phyloP scores from a whole-genome alignment of 768 basidiomycete species.

The Tricholoma matsutake region DNA sequence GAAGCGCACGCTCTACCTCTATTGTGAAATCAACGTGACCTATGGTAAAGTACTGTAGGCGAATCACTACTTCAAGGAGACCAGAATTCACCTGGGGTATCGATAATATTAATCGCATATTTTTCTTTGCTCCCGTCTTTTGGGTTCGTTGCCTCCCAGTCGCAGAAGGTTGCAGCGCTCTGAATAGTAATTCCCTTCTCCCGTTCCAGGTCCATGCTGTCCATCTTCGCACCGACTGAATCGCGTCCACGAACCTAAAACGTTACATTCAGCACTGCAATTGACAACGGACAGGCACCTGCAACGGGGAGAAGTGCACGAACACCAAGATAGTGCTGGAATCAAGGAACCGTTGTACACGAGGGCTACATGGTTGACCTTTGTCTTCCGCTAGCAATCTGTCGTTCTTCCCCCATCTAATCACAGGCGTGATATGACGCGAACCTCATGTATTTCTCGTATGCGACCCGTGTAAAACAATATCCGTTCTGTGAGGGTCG shows the following conservation, averaged over 20 bases:
- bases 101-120: constrained; percentile 96
- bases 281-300: constrained; percentile 14
- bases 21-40: constrained; percentile 99
- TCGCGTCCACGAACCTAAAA: constrained; percentile 86
- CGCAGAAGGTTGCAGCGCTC: constrained; percentile 97
- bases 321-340: constrained; percentile 7
- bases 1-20: constrained; percentile 94
- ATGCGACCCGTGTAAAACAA: constrained; percentile 96
- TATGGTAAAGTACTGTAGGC: constrained; percentile 25
- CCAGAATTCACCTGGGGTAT: constrained; percentile 76
- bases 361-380: constrained; percentile 1
- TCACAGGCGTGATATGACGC: constrained; percentile 28
- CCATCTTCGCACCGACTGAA: constrained; percentile 98
- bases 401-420: constrained; percentile 5
- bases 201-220: constrained; percentile 97
- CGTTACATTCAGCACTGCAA: constrained; percentile 5
- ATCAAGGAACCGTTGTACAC: not conserved
- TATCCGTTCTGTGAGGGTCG: constrained; percentile 94
- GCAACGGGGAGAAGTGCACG: constrained; percentile 16
- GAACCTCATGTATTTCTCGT: constrained; percentile 92
- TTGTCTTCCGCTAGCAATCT: constrained; percentile 5
- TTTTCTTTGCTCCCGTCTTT: constrained; percentile 64
- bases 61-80: not conserved
- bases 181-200: constrained; percentile 99
- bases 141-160: constrained; percentile 79